Base-by-base conservation (phyloP, 2,329 filamentous ascomycete species). In the Triangularia verruculosa region DNA sequence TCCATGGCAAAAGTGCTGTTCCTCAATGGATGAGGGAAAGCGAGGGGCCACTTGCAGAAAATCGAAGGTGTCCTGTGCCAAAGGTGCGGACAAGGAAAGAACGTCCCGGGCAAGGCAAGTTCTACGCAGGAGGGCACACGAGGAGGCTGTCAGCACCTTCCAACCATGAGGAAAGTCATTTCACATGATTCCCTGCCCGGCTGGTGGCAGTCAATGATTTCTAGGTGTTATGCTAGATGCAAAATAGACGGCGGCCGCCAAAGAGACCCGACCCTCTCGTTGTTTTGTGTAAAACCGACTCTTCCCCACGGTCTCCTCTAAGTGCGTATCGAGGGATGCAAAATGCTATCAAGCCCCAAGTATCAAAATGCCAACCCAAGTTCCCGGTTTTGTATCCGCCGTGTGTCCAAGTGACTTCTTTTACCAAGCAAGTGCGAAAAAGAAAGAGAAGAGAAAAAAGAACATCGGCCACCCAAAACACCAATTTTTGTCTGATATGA, bases 1-100 rank as follows among this genome's bases (percentile, higher is more conserved):
- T 22, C 2, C 68, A 70, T 69, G 24, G 57, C 61, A 61, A 15
- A n/a, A n/a, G n/a, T n/a, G n/a, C n/a, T n/a, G n/a, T 47, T 17
- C 8, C 5, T 47, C 27, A 9, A 28, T 5, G 6, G 5, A 28
- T 20, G 3, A 9, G 39, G n/a, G n/a, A 47, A 47, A 2, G 20
- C 9, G 39, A 47, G n/a, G 39, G 13, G 39, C 13, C 6, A 47
- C 3, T 43, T 9, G 27, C 27, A 28, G 27, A 22, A 32, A 54
- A 25, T 12, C 24, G 12, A 28, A 17, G 34, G 13, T 17, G n/a
- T n/a, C n/a, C n/a, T n/a, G n/a, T n/a, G n/a, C n/a, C n/a, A n/a
- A n/a, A n/a, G n/a, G 39, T 47, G n/a, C 39, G 4, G 27, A 9
- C n/a, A 20, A 47, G 39, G 39, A 47, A 47, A 20, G 39, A 20